A percentile compares a stretch with the other conserved stretches of the same genome.
Evolutionary conservation across 169 alveolate genomes (phyloP).

Genomic region (Eimeria falciformis): DNA sequence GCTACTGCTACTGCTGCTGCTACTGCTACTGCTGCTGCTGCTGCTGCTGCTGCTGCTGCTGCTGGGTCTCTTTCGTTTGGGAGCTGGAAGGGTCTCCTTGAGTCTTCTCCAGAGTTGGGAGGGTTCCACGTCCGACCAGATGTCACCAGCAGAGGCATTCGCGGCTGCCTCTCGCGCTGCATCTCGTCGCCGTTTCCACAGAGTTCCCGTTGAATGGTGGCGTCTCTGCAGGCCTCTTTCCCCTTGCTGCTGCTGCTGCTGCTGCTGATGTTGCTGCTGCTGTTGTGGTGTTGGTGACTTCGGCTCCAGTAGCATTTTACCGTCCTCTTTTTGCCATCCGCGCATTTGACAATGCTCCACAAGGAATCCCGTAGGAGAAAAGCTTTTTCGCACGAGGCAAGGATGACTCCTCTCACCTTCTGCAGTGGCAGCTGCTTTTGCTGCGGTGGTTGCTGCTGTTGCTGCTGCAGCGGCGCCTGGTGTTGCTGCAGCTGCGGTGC

Average conservation of each 20-base stretch:
- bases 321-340: too few relatives aligned
- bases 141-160: neutral
- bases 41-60: constrained; percentile 25
- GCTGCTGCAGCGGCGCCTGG: constrained; percentile 11
- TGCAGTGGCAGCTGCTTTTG: constrained; percentile 4
- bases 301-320: too few relatives aligned
- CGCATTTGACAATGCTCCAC: too few relatives aligned
- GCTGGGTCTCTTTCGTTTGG: neutral
- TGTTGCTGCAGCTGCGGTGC: neutral
- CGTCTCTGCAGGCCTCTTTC: neutral
- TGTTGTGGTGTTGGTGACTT: neutral
- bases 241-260: neutral
- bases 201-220: constrained; percentile 14
- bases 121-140: constrained; percentile 42
- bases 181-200: constrained; percentile 8
- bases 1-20: constrained; percentile 27
- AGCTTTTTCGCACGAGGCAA: too few relatives aligned
- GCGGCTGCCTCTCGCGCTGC: constrained; percentile 10
- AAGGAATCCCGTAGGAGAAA: too few relatives aligned
- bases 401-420: too few relatives aligned
- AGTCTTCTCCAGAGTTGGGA: constrained; percentile 24
- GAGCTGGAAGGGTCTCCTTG: constrained; percentile 6
- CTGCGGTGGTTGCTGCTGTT: neutral
- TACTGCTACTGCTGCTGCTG: constrained; percentile 42
- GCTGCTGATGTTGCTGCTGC: constrained; percentile 46